Evolutionary conservation across 306 rosid species (phyloP), one percentile per base, ranked within the genome.

Genomic region (Glycine tomentella): DNA sequence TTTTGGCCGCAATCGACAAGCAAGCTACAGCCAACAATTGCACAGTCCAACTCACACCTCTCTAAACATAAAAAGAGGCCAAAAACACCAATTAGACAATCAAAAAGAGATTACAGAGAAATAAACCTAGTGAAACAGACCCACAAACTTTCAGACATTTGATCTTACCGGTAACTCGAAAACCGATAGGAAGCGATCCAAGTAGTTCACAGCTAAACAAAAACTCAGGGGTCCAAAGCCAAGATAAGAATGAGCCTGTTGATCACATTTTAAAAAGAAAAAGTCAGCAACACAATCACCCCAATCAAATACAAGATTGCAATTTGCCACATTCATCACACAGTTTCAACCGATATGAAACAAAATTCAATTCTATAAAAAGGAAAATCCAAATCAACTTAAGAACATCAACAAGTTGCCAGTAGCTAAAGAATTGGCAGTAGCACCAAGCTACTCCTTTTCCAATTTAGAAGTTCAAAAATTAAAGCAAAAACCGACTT

Each of bases 21-120:
- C 99, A 95, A 72, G 97, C 94, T 62, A 95, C 95, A 57, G 97
- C 97, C 71, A 90, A 76, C 87, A 95, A 84, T 83, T 93, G 97
- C 83, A 81, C 88, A 5, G 89, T 80, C 99, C 99, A 95, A 38
- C 86, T 64, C 74, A 85, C 80, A 42, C 86, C 96, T 87, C 68
- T 87, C 99, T 95, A 83, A 4, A 78, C 8, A 42, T 40, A 45
- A 25, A 69, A 76, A 52, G 65, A 72, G 44, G 44, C 63, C 75
- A 74, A 34, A 46, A 69, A 70, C 58, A 79, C 25, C 75, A 74
- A 84, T 79, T 40, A 75, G 62, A 65, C 34, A 16, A 74, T 44
- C 31, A 79, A 45, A 63, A 71, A 16, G 78, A 49, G 59, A 84
- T 13, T 80, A 84, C 58, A 53, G 65, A 52, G 79, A 55, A 12